Conservation (phyloP, 148 eudicot species). For the Vaccinium macrocarpon region DNA sequence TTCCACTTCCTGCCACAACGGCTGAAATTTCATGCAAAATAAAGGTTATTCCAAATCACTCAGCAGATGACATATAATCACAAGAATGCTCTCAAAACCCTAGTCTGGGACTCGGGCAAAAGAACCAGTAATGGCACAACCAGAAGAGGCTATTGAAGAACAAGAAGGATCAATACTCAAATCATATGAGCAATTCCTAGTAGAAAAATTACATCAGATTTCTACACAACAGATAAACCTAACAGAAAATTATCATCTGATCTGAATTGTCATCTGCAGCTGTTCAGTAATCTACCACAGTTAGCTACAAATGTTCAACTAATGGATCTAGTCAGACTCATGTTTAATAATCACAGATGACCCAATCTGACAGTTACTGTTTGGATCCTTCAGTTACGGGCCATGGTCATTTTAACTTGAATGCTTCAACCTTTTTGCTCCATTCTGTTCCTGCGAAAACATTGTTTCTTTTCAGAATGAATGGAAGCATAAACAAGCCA, state of each 20-base stretch:
- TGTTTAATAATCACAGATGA: background rate
- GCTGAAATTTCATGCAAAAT: background rate
- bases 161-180: background rate
- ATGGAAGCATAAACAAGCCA: background rate
- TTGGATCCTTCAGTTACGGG: background rate
- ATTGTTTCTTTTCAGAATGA: background rate
- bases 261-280: background rate
- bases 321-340: background rate
- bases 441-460: background rate
- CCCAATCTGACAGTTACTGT: background rate
- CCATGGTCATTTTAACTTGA: background rate
- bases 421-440: background rate
- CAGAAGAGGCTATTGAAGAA: background rate
- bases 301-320: background rate
- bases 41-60: background rate
- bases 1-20: background rate
- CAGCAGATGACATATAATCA: background rate
- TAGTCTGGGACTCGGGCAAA: background rate
- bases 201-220: background rate
- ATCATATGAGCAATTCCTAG: background rate
- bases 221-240: background rate
- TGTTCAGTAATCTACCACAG: background rate
- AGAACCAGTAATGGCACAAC: background rate
- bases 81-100: background rate
- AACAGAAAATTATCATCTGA: background rate